Conservation (phyloP, 2,329 filamentous ascomycete genomes). For the Aureobasidium leucospermi region DNA sequence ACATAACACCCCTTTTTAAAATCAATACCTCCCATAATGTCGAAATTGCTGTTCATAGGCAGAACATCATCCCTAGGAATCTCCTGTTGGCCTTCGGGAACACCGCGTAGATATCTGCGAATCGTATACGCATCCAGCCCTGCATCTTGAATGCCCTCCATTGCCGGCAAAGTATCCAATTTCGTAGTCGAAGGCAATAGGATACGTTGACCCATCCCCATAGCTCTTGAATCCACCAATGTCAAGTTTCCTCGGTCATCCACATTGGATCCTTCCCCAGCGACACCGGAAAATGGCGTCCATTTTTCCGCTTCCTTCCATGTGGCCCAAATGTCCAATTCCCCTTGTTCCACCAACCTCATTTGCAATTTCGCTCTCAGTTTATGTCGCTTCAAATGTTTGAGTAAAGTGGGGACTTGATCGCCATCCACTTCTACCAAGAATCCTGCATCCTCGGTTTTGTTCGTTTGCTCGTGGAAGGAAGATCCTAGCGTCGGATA, state of each 20-base stretch:
- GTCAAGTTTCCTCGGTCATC: constrained; percentile 27
- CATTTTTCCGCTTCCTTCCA: constrained; percentile 55
- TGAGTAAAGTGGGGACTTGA: constrained; percentile 55
- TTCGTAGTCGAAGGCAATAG: constrained; percentile 26
- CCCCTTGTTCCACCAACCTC: constrained; percentile 55
- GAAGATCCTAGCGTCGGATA: constrained; percentile 52
- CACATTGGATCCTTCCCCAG: background rate
- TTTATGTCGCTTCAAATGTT: constrained; percentile 78
- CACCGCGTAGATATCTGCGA: constrained; percentile 68
- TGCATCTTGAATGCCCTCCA: constrained; percentile 36
- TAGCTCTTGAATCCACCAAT: constrained; percentile 32
- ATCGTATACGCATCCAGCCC: constrained; percentile 55
- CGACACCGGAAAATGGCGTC: constrained; percentile 23
- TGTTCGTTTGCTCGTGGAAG: constrained; percentile 19
- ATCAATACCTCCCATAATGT: constrained; percentile 77
- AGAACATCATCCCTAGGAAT: constrained; percentile 64
- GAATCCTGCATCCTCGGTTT: constrained; percentile 46
- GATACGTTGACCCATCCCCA: constrained; percentile 29
- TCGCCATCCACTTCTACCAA: constrained; percentile 75
- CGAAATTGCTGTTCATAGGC: constrained; percentile 84
- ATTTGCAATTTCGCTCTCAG: constrained; percentile 71
- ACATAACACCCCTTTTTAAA: constrained; percentile 97
- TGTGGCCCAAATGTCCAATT: constrained; percentile 62
- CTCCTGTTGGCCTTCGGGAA: constrained; percentile 79
- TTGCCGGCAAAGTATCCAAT: constrained; percentile 21